Evolutionary conservation across 495 filamentous ascomycete genomes (phyloP).

Genomic region (Astrothelium macrocarpum): DNA sequence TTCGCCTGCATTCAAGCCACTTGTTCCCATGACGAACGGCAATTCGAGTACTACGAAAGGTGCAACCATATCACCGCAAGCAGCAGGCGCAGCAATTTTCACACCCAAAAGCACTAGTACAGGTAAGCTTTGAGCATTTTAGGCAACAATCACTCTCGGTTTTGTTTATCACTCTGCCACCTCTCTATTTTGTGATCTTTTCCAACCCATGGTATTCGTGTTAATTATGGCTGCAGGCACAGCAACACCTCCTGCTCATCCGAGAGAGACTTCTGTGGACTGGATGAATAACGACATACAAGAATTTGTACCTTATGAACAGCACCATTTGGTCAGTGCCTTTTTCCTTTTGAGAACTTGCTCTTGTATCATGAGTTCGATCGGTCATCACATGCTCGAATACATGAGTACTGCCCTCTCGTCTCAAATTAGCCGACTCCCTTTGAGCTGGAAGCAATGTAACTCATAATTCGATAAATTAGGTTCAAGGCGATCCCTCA

Average conservation of each 20-base stretch:
- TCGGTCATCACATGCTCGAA: too few species aligned
- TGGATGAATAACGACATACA: background rate
- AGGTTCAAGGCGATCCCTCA: background rate
- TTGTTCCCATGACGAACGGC: constrained; percentile 43
- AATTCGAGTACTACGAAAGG: constrained; percentile 47
- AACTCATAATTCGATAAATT: background rate
- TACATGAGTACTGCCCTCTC: too few species aligned
- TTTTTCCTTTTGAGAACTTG: constrained; percentile 1
- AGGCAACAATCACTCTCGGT: constrained; percentile 12
- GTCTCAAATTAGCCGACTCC: too few species aligned
- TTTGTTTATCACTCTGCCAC: background rate
- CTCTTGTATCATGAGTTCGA: background rate
- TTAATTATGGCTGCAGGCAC: constrained; percentile 15
- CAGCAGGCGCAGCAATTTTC: constrained; percentile 83
- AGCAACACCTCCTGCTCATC: constrained; percentile 26
- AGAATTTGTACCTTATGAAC: constrained; percentile 1
- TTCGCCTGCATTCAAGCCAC: constrained; percentile 88
- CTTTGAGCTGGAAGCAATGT: background rate
- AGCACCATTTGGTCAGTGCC: background rate
- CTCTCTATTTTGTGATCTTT: background rate
- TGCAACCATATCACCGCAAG: constrained; percentile 69
- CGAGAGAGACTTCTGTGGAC: background rate
- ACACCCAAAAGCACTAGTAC: constrained; percentile 52
- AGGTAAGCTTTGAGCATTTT: constrained; percentile 26
- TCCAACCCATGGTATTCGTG: background rate